phyloP scores from a whole-genome alignment of 352 stramenopile genomes.

The Thalassiosira hispida region DNA sequence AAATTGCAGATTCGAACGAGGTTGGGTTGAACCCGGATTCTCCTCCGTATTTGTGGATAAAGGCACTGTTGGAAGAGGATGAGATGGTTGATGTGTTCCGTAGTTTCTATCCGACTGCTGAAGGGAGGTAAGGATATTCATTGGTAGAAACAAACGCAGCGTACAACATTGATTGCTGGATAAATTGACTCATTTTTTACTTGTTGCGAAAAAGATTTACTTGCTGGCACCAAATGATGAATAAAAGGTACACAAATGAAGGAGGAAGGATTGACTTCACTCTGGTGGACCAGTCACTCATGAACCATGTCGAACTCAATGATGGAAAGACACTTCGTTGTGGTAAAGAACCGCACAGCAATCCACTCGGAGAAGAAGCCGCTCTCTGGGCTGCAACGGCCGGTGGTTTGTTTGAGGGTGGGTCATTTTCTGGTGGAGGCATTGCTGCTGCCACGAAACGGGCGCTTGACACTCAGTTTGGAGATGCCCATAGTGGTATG shows the following conservation, averaged over 20 bases:
- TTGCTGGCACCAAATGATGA: conserved; percentile 86
- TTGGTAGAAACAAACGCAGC: neutral
- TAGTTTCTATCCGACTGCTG: conserved; percentile 76
- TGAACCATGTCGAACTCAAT: conserved; percentile 49
- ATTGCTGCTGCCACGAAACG: conserved; percentile 65
- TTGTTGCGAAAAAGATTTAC: conserved; percentile 69
- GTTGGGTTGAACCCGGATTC: conserved; percentile 52
- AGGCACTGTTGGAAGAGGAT: conserved; percentile 71
- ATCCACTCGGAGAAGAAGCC: conserved; percentile 67
- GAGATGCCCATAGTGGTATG: conserved; percentile 78
- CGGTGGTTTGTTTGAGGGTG: conserved; percentile 70
- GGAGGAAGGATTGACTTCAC: conserved; percentile 86
- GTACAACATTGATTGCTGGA: too few species aligned
- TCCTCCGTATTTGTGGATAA: conserved; percentile 72
- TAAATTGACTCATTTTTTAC: too few species aligned
- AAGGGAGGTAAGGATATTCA: conserved; percentile 40
- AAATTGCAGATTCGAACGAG: conserved; percentile 61
- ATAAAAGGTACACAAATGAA: conserved; percentile 83
- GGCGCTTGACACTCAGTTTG: conserved; percentile 82
- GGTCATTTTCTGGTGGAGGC: conserved; percentile 81
- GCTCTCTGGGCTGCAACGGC: conserved; percentile 75
- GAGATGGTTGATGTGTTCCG: conserved; percentile 85
- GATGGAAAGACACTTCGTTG: conserved; percentile 58
- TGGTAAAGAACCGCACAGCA: conserved; percentile 28
- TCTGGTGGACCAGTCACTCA: conserved; percentile 75